phyloP scores from a whole-genome alignment of 306 rosid genomes.

The Oemleria cerasiformis region DNA sequence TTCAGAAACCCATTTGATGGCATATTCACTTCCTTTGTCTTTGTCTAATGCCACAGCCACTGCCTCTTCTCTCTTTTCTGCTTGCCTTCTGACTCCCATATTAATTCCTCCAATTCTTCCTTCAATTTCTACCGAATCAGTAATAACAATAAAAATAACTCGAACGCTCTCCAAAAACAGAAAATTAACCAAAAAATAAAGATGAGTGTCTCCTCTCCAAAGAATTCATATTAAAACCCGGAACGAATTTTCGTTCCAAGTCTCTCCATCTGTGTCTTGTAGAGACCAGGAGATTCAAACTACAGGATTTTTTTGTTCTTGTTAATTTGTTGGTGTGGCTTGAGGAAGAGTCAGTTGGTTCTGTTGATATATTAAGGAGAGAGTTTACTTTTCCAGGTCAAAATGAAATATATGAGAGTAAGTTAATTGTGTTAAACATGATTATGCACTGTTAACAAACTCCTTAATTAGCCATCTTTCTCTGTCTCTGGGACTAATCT shows the following conservation, averaged over 20 bases:
- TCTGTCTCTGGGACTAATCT: no score
- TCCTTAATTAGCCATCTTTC: neutral
- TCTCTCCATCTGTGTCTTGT: no score
- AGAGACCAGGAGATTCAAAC: no score
- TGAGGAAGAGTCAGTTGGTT: neutral
- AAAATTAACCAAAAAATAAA: no score
- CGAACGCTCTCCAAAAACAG: no score
- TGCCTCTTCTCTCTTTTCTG: slow-evolving; percentile 44
- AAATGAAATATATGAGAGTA: no score
- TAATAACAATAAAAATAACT: no score
- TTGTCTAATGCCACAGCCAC: slow-evolving; percentile 84
- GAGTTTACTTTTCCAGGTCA: neutral
- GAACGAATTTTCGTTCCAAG: neutral
- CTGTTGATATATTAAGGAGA: neutral
- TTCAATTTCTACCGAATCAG: no score
- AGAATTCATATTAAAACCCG: neutral
- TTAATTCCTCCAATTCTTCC: neutral
- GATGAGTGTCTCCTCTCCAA: neutral
- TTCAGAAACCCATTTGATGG: slow-evolving; percentile 81
- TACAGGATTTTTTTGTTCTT: no score
- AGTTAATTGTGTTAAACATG: no score
- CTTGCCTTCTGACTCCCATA: slow-evolving; percentile 38
- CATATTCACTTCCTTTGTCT: slow-evolving; percentile 77
- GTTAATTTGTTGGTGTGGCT: no score
- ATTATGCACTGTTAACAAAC: neutral